These are phyloP conservation scores for Lasiodiplodia gonubiensis DNA, from an alignment of 2,329 filamentous ascomycete species.

Conservation along the genomic window DNA sequence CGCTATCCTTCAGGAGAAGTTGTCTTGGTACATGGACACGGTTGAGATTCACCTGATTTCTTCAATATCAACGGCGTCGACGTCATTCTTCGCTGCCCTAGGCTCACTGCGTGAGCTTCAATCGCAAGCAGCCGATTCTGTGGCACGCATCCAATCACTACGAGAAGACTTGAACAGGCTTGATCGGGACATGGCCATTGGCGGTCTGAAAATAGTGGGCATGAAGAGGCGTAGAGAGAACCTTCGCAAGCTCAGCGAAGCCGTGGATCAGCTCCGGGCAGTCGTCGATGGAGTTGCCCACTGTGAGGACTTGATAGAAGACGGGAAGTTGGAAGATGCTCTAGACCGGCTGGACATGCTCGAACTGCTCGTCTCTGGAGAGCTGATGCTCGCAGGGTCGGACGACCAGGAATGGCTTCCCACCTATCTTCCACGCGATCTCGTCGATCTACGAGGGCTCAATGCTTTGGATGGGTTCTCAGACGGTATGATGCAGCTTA, in stretches of 20 bases:
- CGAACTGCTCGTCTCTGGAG: conserved; percentile 80
- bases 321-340: conserved; percentile 81
- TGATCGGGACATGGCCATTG: conserved; percentile 85
- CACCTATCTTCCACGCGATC: conserved; percentile 45
- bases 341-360: conserved; percentile 77
- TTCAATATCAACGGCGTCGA: conserved; percentile 93
- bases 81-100: conserved; percentile 93
- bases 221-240: conserved; percentile 84
- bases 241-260: conserved; percentile 77
- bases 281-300: conserved; percentile 76
- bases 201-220: conserved; percentile 83
- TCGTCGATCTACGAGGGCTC: conserved; percentile 75
- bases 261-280: conserved; percentile 79
- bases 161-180: conserved; percentile 79
- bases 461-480: conserved; percentile 81
- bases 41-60: conserved; percentile 96
- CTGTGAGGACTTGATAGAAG: conserved; percentile 82
- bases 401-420: conserved; percentile 42
- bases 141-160: conserved; percentile 80
- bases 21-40: conserved; percentile 99
- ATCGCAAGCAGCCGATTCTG: conserved; percentile 88
- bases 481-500: conserved; percentile 75
- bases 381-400: conserved; percentile 53
- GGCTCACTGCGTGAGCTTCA: conserved; percentile 91
- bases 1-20: conserved; percentile 94